Evolutionary conservation across 148 eudicot species (phyloP), one percentile per base, ranked within the genome.

Genomic region (Diospyros lotus): DNA sequence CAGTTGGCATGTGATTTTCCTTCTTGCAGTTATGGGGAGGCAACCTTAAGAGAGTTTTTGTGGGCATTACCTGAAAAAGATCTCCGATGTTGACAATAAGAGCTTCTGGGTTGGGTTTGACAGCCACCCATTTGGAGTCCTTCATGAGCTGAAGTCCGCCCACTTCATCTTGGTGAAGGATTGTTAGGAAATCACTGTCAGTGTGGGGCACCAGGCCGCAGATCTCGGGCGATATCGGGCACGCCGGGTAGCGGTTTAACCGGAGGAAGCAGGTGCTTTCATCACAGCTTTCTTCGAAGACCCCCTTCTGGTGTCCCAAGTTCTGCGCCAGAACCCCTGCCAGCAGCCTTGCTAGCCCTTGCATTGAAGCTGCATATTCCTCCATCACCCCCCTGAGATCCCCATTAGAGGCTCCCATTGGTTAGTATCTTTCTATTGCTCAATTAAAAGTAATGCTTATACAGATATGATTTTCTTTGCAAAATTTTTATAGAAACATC

Each of bases 31-130:
- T 28, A 28, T 28, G 28, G 28, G 0, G 28, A 28, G 28, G 28
- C 28, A 28, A 28, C 28, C 28, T 28, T 28, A 28, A 28, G 28
- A 28, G 28, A 28, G 28, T 28, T 28, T 28, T 28, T 28, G 28
- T 28, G 28, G 28, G 28, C 28, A 28, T 28, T 78, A 85, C 88
- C 88, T 85, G 86, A 68, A 85, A 82, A 67, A 85, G 86, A 68
- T 85, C 88, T 38, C 86, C 88, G 15, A 85, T 85, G 75, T 85
- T 85, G 84, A 85, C 78, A 59, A 85, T 79, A 39, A 85, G 84
- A 42, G 88, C 86, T 44, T 80, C 81, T 13, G 60, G 65, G 61
- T 85, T 78, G 66, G 88, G 88, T 66, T 78, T 85, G 12, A 85
- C 88, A 55, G 85, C 80, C 0, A 82, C 74, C 88, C 88, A 85